Evolutionary conservation across 1,284 basidiomycete genomes (phyloP).

Genomic region (Apiotrichum brassicae): DNA sequence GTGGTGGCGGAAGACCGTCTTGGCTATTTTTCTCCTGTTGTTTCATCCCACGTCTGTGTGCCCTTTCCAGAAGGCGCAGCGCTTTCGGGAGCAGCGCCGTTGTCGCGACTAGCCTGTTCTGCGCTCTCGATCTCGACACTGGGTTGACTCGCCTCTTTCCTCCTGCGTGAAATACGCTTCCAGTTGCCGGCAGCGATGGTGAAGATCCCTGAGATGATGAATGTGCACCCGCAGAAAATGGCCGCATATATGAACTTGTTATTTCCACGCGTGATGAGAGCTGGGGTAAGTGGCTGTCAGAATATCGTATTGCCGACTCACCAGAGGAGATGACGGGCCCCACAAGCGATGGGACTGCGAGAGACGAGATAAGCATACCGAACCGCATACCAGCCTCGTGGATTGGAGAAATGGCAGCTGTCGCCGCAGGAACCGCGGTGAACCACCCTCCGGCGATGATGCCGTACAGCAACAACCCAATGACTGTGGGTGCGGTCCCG

Average conservation of each 20-base stretch:
- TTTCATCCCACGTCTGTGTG: too few relatives aligned
- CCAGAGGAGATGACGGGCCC: conserved; percentile 30
- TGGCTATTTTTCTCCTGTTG: too few relatives aligned
- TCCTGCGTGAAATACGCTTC: too few relatives aligned
- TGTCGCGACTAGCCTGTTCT: too few relatives aligned
- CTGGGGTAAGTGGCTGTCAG: conserved; percentile 16
- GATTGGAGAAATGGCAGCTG: conserved; percentile 36
- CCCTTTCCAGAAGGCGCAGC: too few relatives aligned
- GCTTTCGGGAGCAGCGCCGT: too few relatives aligned
- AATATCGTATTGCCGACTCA: too few relatives aligned
- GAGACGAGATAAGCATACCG: conserved; percentile 39
- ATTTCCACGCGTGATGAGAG: not conserved
- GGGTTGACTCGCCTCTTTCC: not conserved
- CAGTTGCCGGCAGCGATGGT: too few relatives aligned
- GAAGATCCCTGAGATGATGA: too few relatives aligned
- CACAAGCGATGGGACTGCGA: conserved; percentile 29
- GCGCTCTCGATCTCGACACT: too few relatives aligned
- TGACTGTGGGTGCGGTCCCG: conserved; percentile 23
- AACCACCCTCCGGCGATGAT: conserved; percentile 34
- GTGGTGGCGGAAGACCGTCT: too few relatives aligned
- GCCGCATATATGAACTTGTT: not conserved
- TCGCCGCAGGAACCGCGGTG: conserved; percentile 31
- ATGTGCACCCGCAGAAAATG: not conserved
- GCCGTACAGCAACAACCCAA: conserved; percentile 37
- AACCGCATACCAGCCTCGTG: conserved; percentile 41